A percentile compares a stretch with the other conserved stretches of the same genome.
Conservation (phyloP, 1,139 yeast genomes). For the Nakaseomyces glabratus region DNA sequence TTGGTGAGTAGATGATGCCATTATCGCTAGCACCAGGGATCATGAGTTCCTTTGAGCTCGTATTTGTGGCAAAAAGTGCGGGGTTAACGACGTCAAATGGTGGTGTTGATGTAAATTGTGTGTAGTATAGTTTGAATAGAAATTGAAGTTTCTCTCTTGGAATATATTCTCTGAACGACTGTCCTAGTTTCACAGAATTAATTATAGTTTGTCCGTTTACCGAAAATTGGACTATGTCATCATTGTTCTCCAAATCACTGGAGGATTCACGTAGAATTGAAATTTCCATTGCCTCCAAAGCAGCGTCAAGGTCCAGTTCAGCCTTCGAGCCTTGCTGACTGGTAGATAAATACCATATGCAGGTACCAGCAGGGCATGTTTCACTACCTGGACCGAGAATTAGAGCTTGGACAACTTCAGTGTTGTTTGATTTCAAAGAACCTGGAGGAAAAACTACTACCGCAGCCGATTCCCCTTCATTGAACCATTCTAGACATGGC, state of each 20-base stretch:
- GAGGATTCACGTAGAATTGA: constrained; percentile 74
- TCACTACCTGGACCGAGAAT: constrained; percentile 88
- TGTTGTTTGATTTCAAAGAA: constrained; percentile 59
- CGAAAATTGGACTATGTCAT: constrained; percentile 49
- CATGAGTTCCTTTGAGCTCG: constrained; percentile 9
- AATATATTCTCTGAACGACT: constrained; percentile 71
- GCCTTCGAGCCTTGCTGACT: constrained; percentile 65
- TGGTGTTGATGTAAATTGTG: constrained; percentile 58
- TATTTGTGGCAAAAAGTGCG: constrained; percentile 31
- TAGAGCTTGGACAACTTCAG: constrained; percentile 70
- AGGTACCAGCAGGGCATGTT: constrained; percentile 78
- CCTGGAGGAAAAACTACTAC: constrained; percentile 91
- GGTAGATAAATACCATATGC: constrained; percentile 84
- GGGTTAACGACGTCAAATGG: constrained; percentile 40
- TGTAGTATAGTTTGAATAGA: constrained; percentile 68
- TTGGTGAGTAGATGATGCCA: constrained; percentile 53
- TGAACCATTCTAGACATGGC: constrained; percentile 87
- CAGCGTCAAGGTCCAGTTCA: constrained; percentile 69
- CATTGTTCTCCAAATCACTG: constrained; percentile 42
- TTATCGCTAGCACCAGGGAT: constrained; percentile 32
- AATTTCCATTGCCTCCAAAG: constrained; percentile 68
- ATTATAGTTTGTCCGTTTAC: constrained; percentile 59
- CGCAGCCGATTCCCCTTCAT: constrained; percentile 73
- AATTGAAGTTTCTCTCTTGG: constrained; percentile 74
- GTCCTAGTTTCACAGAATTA: constrained; percentile 78